A percentile compares a stretch with the other conserved stretches of the same genome.
Evolutionary conservation across 2,329 filamentous ascomycete genomes (phyloP).

Genomic region (Stachybotrys elegans): DNA sequence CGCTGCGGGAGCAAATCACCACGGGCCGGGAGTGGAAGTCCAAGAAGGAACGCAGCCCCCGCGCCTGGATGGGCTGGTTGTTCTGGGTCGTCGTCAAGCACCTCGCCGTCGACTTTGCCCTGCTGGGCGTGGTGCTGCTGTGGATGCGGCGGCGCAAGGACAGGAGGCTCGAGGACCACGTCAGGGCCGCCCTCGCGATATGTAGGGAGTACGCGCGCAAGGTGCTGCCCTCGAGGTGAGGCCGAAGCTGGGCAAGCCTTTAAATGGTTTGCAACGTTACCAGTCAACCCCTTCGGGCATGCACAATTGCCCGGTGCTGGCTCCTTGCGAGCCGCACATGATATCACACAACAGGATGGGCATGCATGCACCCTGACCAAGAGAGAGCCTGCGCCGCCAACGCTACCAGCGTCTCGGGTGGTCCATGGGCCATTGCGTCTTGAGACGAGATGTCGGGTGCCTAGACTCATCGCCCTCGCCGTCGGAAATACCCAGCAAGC

Average conservation of each 20-base stretch:
- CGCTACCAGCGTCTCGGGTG: no score
- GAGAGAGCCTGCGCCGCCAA: no score
- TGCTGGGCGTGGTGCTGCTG: constrained; percentile 60
- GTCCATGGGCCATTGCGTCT: no score
- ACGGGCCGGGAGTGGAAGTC: constrained; percentile 66
- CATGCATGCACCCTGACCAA: no score
- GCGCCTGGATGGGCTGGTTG: constrained; percentile 67
- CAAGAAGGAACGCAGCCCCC: constrained; percentile 57
- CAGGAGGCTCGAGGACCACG: constrained; percentile 66
- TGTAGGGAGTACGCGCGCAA: constrained; percentile 55
- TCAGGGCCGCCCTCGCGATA: constrained; percentile 57
- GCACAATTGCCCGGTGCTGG: no score
- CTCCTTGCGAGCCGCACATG: no score
- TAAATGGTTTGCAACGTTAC: no score
- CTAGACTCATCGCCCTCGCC: no score
- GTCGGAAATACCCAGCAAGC: no score
- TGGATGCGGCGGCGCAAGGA: constrained; percentile 72
- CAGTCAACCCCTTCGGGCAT: no score
- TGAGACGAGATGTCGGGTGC: no score
- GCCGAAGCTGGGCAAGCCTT: background rate
- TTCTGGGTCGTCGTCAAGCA: constrained; percentile 69
- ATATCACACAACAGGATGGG: no score
- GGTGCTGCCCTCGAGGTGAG: constrained; percentile 47
- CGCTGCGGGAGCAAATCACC: constrained; percentile 84
- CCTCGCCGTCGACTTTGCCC: constrained; percentile 62